Conservation (phyloP, 306 rosid genomes). For the Neltuma alba region DNA sequence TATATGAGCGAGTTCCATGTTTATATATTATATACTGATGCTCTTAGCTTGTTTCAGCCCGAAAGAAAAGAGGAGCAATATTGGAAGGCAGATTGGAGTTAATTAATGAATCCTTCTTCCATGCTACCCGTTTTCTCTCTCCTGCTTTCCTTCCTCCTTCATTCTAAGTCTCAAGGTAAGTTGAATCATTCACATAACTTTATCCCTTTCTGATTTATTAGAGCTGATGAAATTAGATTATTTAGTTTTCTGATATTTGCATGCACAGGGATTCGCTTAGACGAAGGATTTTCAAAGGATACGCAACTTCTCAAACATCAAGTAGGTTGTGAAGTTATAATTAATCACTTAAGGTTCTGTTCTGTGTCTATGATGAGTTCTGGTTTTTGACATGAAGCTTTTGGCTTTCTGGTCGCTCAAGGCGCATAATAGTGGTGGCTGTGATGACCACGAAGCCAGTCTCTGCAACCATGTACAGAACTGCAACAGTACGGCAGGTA, state of each 20-base stretch:
- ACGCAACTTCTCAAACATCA: constrained; percentile 39
- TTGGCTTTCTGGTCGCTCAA: neutral
- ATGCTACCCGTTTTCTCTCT: constrained; percentile 39
- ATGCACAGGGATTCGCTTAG: constrained; percentile 68
- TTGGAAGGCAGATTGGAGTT: neutral
- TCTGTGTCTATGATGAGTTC: too few relatives aligned
- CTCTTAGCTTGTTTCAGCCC: neutral
- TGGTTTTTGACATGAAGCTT: neutral
- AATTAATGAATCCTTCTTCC: constrained; percentile 54
- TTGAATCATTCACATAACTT: neutral
- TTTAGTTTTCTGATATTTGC: neutral
- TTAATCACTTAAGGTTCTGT: neutral
- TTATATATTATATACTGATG: neutral
- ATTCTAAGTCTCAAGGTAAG: constrained; percentile 58
- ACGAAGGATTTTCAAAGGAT: constrained; percentile 40
- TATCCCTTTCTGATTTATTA: neutral
- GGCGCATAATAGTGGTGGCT: constrained; percentile 29
- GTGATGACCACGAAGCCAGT: constrained; percentile 24
- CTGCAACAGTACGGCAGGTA: constrained; percentile 37
- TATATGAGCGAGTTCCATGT: constrained; percentile 36
- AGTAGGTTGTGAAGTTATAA: constrained; percentile 36
- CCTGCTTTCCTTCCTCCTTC: constrained; percentile 50
- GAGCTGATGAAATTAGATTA: neutral
- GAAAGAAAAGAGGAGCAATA: neutral
- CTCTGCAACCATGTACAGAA: constrained; percentile 39